Evolutionary conservation across 345 rosid genomes (phyloP), one percentile per base, ranked within the genome.

Genomic region (Ceriops tagal): DNA sequence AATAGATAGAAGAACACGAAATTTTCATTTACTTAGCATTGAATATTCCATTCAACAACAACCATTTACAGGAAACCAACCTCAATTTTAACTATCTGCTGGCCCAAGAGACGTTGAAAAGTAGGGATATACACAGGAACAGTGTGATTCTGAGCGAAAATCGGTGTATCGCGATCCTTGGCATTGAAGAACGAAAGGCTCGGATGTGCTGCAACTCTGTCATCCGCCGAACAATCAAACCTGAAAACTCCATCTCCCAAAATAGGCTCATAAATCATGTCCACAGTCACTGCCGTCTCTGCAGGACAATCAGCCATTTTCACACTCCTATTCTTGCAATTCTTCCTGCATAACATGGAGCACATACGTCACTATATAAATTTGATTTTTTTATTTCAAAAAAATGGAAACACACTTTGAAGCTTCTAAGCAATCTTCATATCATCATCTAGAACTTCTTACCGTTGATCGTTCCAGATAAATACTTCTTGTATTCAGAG

Each of bases 171-270:
- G 81, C 96, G 76, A 55, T 78, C 82, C 66, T 82, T 82, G 56
- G 76, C 66, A 73, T 75, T 75, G 56, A 57, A 73, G 75, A 93
- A 93, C 2, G 98, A 93, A 46, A 87, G 73, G 75, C 93, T 89
- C 11, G 92, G 98, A 77, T 67, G 73, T 0, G 87, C 90, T 22
- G 87, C 83, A n/a, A 68, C 76, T 76, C 84, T 85, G 58, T 86
- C 81, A 19, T 83, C 76, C 19, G 67, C 64, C 5, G 88, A 87
- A 73, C 88, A 85, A 71, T 93, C 96, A 68, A 93, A 91, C 22
- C 96, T 73, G 76, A 93, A 93, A 78, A 90, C 80, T 39, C 91
- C 92, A 15, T 85, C 69, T 78, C 85, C 96, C 86, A 89, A 68
- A 30, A 93, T 88, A 3, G 93, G 85, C 83, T 85, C 75, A 73